phyloP scores from a whole-genome alignment of 2,329 filamentous ascomycete species.

The Boeremia lycopersici region DNA sequence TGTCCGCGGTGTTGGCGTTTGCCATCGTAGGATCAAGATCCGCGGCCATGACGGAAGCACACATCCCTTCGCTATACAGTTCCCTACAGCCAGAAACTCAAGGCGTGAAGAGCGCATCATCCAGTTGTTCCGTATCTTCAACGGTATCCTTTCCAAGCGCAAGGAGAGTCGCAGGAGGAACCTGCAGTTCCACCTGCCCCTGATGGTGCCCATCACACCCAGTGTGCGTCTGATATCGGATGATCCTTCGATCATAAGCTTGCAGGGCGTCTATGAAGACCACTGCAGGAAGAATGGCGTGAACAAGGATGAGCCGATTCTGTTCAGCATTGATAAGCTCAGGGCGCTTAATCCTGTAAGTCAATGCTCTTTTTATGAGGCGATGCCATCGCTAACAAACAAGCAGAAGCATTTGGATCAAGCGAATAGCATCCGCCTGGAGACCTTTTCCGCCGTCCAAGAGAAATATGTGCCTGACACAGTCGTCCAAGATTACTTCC shows the following conservation, averaged over 20 bases:
- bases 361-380: constrained; percentile 7
- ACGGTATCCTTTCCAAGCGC: constrained; percentile 85
- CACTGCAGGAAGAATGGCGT: constrained; percentile 86
- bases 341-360: constrained; percentile 63
- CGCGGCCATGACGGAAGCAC: constrained; percentile 95
- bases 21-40: constrained; percentile 91
- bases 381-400: constrained; percentile 14
- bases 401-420: constrained; percentile 71
- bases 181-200: constrained; percentile 90
- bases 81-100: constrained; percentile 90
- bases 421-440: constrained; percentile 73
- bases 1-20: constrained; percentile 86
- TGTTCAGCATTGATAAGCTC: constrained; percentile 95
- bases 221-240: constrained; percentile 96
- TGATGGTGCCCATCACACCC: constrained; percentile 94
- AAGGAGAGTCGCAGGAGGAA: constrained; percentile 95
- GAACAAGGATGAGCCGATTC: constrained; percentile 91
- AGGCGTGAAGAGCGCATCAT: constrained; percentile 92
- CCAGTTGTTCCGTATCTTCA: constrained; percentile 97
- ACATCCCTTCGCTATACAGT: constrained; percentile 96
- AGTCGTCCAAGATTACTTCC: constrained; percentile 87
- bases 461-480: constrained; percentile 88
- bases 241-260: constrained; percentile 88
- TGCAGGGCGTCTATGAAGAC: constrained; percentile 96
- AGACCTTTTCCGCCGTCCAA: constrained; percentile 94